Evolutionary conservation across 78 protist genomes (phyloP), one percentile per base, ranked within the genome.

Genomic region (Emiliania huxleyi): DNA sequence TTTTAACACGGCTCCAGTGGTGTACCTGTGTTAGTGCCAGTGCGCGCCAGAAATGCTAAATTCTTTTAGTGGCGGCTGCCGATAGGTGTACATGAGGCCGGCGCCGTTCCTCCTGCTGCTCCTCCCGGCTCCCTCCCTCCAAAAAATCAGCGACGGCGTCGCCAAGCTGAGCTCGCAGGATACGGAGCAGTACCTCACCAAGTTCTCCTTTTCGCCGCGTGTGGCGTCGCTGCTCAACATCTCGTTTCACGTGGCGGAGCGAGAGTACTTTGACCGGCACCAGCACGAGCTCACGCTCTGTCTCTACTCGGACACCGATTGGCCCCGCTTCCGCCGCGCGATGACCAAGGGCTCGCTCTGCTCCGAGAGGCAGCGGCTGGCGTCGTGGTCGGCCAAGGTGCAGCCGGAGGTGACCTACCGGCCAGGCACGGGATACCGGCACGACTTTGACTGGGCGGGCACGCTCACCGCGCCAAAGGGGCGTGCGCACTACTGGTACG

Each of bases 401-500:
- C 62, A 45, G 62, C 89, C 89, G n/a, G 12, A 3, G n/a, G 6
- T 15, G 22, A 69, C 33, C 38, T 15, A 29, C 12, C 22, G 83
- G 19, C 49, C 45, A 18, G 25, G 37, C 33, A n/a, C n/a, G n/a
- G n/a, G n/a, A n/a, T n/a, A n/a, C n/a, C 19, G 18, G 29, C 52
- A 46, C 38, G 62, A 46, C 38, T 83, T 42, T 19, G 2, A 2
- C 38, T 83, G 23, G 44, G 26, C 18, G 62, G 23, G 29, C 38
- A 25, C 6, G 40, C 89, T 83, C 37, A 83, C 62, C 56, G 40
- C 89, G 89, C 89, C 89, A 0, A 26, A 19, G 62, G 35, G 18
- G 40, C 12, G 37, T n/a, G 89, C 89, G 56, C 89, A 83, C 89
- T 83, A 83, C 62, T 83, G 89, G 89, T 83, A n/a, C 52, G 89